phyloP scores from a whole-genome alignment of 257 asterid species.

The Echites panduratus region DNA sequence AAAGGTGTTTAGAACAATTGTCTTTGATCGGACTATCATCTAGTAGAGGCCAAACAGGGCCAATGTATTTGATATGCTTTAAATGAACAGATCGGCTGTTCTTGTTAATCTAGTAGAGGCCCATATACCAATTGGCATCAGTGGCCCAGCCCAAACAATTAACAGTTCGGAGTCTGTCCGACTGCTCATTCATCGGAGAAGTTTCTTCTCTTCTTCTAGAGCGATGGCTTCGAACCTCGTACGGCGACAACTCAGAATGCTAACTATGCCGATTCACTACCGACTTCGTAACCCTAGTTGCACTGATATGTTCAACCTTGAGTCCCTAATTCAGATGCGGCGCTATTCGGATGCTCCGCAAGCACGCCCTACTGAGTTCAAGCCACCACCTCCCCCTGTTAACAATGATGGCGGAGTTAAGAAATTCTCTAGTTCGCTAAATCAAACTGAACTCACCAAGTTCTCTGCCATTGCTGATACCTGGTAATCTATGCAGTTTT shows the following conservation, averaged over 20 bases:
- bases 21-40: too few relatives aligned
- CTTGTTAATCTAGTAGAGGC: too few relatives aligned
- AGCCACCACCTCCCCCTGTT: constrained; percentile 10
- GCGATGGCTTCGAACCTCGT: constrained; percentile 46
- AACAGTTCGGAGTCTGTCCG: neutral
- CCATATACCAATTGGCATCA: neutral
- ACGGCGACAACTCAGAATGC: constrained; percentile 32
- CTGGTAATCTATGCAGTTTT: constrained; percentile 36
- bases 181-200: neutral
- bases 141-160: neutral
- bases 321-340: constrained; percentile 23
- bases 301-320: constrained; percentile 5
- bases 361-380: constrained; percentile 26
- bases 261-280: constrained; percentile 20
- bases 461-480: constrained; percentile 69
- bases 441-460: constrained; percentile 60
- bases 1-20: too few relatives aligned
- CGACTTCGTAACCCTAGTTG: constrained; percentile 8
- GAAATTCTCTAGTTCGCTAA: constrained; percentile 45
- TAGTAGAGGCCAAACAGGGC: too few relatives aligned
- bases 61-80: too few relatives aligned
- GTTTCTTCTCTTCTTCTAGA: neutral
- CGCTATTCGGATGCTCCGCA: constrained; percentile 36
- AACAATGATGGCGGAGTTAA: neutral
- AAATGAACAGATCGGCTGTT: too few relatives aligned